phyloP scores from a whole-genome alignment of 352 stramenopile species.

The Phytophthora boehmeriae region DNA sequence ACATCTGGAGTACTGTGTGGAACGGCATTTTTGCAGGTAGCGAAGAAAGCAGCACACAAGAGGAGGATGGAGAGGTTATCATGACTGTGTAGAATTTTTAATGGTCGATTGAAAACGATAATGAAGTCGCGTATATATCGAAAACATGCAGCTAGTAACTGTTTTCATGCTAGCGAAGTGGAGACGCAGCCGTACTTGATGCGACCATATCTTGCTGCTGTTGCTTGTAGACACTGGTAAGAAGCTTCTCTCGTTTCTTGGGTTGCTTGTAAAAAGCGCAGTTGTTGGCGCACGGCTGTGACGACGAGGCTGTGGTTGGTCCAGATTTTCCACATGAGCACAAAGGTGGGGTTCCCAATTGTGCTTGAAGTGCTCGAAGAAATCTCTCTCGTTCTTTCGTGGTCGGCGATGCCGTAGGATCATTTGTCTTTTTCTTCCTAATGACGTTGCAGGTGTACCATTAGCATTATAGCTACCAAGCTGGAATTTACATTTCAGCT shows the following conservation, averaged over 20 bases:
- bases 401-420: neutral
- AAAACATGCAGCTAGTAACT: neutral
- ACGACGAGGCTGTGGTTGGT: constrained; percentile 14
- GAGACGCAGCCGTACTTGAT: constrained; percentile 8
- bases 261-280: constrained; percentile 72
- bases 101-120: constrained; percentile 8
- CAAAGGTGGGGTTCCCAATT: constrained; percentile 57
- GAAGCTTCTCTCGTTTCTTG: constrained; percentile 59
- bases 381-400: constrained; percentile 46
- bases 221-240: constrained; percentile 67
- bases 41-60: constrained; percentile 35
- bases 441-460: neutral
- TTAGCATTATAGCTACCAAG: neutral
- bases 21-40: constrained; percentile 54
- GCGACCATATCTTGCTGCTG: constrained; percentile 33
- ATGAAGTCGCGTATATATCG: neutral
- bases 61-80: constrained; percentile 74
- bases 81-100: constrained; percentile 76
- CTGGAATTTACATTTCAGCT: neutral
- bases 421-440: constrained; percentile 23
- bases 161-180: constrained; percentile 7
- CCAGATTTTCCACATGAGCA: constrained; percentile 50
- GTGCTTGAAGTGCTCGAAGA: constrained; percentile 47
- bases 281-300: constrained; percentile 63
- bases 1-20: constrained; percentile 60